A percentile compares a stretch with the other conserved stretches of the same genome.
Evolutionary conservation across 306 rosid genomes (phyloP).

Genomic region (Chamaecrista fasciculata): DNA sequence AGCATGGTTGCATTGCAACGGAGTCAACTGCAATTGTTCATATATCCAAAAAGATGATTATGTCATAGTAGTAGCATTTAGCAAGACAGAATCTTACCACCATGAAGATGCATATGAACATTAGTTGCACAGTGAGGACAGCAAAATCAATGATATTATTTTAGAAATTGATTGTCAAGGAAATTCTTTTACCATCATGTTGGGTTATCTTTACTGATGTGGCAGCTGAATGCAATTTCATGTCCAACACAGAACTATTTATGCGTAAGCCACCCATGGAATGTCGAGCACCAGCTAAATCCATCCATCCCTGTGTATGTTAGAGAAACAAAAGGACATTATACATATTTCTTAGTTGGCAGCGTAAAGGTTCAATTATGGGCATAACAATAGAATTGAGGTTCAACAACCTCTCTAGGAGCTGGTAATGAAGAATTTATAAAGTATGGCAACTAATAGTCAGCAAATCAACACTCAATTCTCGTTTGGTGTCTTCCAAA

Average conservation of each 20-base stretch:
- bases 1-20: conserved; percentile 34
- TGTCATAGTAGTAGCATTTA: background rate
- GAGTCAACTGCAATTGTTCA: conserved; percentile 28
- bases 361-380: conserved; percentile 11
- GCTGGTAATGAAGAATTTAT: background rate
- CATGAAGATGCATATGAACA: conserved; percentile 15
- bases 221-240: conserved; percentile 66
- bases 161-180: background rate
- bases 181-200: conserved; percentile 39
- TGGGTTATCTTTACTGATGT: conserved; percentile 55
- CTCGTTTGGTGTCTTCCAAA: background rate
- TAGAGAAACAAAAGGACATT: background rate
- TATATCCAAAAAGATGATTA: conserved; percentile 20
- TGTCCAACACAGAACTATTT: conserved; percentile 64
- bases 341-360: background rate
- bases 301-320: conserved; percentile 75
- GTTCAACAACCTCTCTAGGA: background rate
- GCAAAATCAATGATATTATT: background rate
- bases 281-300: conserved; percentile 79
- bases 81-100: background rate
- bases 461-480: conserved; percentile 5
- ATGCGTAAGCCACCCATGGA: conserved; percentile 89
- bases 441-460: background rate
- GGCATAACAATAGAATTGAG: background rate
- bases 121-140: background rate